phyloP scores from a whole-genome alignment of 495 filamentous ascomycete genomes.

The Xylona heveae region DNA sequence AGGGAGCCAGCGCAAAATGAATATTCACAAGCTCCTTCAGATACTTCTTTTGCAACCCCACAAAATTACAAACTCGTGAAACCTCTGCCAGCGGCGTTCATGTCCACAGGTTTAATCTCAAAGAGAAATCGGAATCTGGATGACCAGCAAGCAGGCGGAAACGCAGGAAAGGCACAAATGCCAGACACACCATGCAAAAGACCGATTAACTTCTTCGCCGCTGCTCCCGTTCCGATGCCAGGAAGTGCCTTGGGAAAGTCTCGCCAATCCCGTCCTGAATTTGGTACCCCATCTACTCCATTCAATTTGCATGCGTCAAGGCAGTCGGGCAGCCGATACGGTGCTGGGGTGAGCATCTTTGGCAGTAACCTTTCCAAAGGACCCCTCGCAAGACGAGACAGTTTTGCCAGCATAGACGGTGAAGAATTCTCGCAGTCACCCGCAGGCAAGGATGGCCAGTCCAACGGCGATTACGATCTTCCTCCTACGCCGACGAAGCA shows the following conservation, averaged over 20 bases:
- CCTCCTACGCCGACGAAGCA: constrained; percentile 90
- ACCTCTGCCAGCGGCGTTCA: constrained; percentile 70
- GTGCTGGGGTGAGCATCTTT: constrained; percentile 45
- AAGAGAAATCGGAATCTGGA: constrained; percentile 47
- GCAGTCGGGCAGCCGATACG: constrained; percentile 34
- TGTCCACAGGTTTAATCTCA: constrained; percentile 84
- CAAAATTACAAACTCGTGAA: constrained; percentile 66
- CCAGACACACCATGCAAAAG: constrained; percentile 96
- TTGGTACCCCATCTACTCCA: constrained; percentile 39
- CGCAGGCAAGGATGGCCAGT: constrained; percentile 33
- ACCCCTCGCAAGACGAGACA: constrained; percentile 38
- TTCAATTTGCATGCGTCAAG: constrained; percentile 28
- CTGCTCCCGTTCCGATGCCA: constrained; percentile 30
- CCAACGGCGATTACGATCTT: constrained; percentile 46
- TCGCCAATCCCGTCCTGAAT: constrained; percentile 36
- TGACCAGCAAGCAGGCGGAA: constrained; percentile 20
- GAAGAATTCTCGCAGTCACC: constrained; percentile 44
- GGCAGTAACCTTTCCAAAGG: constrained; percentile 30
- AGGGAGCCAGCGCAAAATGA: constrained; percentile 14
- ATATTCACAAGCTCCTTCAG: constrained; percentile 22
- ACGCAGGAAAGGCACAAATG: constrained; percentile 32
- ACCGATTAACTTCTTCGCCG: constrained; percentile 38
- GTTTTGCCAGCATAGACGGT: constrained; percentile 57
- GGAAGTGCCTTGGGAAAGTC: constrained; percentile 32
- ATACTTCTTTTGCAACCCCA: constrained; percentile 51